Percentiles rank a stretch among this genome's conserved stretches.
Evolutionary conservation across 805 yeast genomes (phyloP).

Genomic region (Starmerella powellii): DNA sequence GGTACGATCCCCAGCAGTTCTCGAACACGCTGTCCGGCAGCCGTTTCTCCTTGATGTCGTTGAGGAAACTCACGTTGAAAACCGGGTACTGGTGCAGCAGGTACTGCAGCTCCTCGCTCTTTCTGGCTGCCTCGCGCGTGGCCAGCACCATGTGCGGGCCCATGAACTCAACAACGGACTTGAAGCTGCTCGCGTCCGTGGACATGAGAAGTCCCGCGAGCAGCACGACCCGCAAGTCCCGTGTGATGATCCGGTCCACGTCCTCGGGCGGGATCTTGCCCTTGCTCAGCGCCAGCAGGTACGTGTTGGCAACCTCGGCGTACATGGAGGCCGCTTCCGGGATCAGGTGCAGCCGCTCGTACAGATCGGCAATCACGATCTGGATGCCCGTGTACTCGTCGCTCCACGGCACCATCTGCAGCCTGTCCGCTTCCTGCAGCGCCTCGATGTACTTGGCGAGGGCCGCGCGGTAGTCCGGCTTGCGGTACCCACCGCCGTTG

Average conservation of each 20-base stretch:
- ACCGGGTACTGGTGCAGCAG: constrained; percentile 17
- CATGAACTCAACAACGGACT: constrained; percentile 34
- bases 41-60: constrained; percentile 11
- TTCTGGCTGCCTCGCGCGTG: constrained; percentile 45
- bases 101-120: constrained; percentile 22
- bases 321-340: constrained; percentile 59
- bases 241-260: constrained; percentile 52
- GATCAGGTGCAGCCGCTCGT: constrained; percentile 49
- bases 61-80: constrained; percentile 14
- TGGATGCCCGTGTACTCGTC: constrained; percentile 89
- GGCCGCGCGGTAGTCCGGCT: constrained; percentile 53
- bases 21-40: constrained; percentile 12
- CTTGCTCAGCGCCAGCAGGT: constrained; percentile 42
- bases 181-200: constrained; percentile 11
- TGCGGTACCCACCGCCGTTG: constrained; percentile 41
- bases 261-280: constrained; percentile 32
- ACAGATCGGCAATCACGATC: constrained; percentile 77
- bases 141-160: constrained; percentile 53
- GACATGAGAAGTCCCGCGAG: constrained; percentile 43
- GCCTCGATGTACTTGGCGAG: constrained; percentile 65
- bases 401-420: constrained; percentile 44
- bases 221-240: constrained; percentile 56
- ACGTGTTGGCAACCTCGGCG: constrained; percentile 45
- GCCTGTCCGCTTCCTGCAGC: constrained; percentile 45
- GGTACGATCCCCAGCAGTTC: constrained; percentile 33